Evolutionary conservation across 768 basidiomycete species (phyloP).

Genomic region (Psilocybe subaeruginosa): DNA sequence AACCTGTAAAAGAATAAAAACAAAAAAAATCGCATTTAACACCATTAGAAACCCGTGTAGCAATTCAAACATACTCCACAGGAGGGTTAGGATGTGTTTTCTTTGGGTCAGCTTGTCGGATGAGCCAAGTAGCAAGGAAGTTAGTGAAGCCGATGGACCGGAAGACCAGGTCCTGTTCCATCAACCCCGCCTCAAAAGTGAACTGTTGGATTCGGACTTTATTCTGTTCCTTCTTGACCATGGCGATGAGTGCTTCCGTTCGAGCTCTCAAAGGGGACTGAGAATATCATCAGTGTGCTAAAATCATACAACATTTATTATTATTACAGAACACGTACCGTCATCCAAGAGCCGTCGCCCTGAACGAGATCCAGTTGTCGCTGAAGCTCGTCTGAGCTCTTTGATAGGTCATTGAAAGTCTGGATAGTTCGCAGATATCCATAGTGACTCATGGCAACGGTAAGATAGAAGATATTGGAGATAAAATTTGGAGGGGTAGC

Average conservation of each 20-base stretch:
- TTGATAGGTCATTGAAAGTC: constrained; percentile 70
- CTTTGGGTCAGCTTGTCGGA: constrained; percentile 84
- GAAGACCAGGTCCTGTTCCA: constrained; percentile 84
- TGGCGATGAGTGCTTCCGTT: constrained; percentile 75
- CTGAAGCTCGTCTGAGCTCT: constrained; percentile 77
- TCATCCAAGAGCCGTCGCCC: constrained; percentile 82
- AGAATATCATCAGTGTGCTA: background rate
- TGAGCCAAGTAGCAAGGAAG: constrained; percentile 93
- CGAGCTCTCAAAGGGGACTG: constrained; percentile 77
- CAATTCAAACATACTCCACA: constrained; percentile 56
- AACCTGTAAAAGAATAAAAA: constrained; percentile 49
- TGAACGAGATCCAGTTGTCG: constrained; percentile 76
- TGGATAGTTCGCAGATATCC: constrained; percentile 85
- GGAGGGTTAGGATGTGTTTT: constrained; percentile 72
- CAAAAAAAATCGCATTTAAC: background rate
- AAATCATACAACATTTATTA: background rate
- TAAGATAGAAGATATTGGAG: constrained; percentile 91
- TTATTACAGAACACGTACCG: constrained; percentile 48
- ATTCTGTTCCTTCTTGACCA: constrained; percentile 75
- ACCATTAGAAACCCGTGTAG: too few relatives aligned
- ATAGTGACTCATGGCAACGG: constrained; percentile 86
- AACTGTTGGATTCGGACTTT: constrained; percentile 74
- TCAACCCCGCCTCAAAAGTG: constrained; percentile 82
- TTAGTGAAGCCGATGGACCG: constrained; percentile 82
- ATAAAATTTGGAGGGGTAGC: constrained; percentile 88